These are phyloP conservation scores for Sphenostylis stenocarpa DNA, from an alignment of 306 rosid species.

Conservation along the genomic window DNA sequence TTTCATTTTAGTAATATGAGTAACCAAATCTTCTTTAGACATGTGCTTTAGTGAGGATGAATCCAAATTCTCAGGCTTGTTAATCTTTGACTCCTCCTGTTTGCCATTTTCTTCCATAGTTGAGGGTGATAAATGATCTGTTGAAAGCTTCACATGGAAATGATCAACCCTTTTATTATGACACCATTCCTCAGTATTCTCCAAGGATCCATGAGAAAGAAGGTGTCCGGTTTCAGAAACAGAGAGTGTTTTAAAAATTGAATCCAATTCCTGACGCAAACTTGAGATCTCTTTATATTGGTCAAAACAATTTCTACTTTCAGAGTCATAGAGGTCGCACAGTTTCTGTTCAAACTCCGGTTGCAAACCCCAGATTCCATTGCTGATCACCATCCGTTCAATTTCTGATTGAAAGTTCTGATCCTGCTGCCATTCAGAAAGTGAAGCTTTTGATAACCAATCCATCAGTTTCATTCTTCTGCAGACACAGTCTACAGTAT, in stretches of 20 bases:
- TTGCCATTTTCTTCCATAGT: slow-evolving; percentile 68
- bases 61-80: slow-evolving; percentile 49
- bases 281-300: slow-evolving; percentile 59
- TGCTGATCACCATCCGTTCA: slow-evolving; percentile 61
- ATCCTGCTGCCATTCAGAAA: slow-evolving; percentile 66
- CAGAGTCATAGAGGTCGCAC: slow-evolving; percentile 41
- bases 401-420: slow-evolving; percentile 66
- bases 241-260: slow-evolving; percentile 53
- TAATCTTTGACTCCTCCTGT: slow-evolving; percentile 47
- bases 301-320: slow-evolving; percentile 44
- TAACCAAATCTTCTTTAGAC: slow-evolving; percentile 53
- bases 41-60: slow-evolving; percentile 46
- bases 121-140: slow-evolving; percentile 38
- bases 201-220: slow-evolving; percentile 71
- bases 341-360: slow-evolving; percentile 54
- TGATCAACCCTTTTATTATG: slow-evolving; percentile 50
- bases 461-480: slow-evolving; percentile 46
- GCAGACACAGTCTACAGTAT: slow-evolving; percentile 42
- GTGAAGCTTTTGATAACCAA: slow-evolving; percentile 44
- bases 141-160: slow-evolving; percentile 45
- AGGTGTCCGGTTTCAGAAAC: slow-evolving; percentile 60
- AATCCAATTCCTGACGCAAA: slow-evolving; percentile 68
- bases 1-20: slow-evolving; percentile 64
- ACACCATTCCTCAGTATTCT: slow-evolving; percentile 53
- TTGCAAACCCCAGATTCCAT: slow-evolving; percentile 53